Evolutionary conservation across 139 green algal genomes (phyloP), one percentile per base, ranked within the genome.

Genomic region (Mychonastes homosphaera): DNA sequence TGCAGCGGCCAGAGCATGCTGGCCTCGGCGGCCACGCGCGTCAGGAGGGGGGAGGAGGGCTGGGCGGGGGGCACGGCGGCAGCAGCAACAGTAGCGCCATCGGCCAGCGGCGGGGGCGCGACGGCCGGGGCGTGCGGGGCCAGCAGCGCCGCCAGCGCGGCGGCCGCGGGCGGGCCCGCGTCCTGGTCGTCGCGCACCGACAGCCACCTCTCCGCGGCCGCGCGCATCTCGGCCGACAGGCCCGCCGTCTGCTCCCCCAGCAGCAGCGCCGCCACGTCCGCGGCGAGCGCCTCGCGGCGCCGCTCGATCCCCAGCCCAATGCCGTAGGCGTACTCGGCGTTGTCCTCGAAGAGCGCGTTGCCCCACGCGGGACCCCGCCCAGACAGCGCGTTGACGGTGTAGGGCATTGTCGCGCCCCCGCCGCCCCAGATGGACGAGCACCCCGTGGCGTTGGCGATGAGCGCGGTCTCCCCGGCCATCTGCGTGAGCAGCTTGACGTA

Each of bases 261-360:
- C 24, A 76, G 28, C 48, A 67, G 24, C 21, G 49, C 41, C 57
- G 52, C 36, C 29, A 54, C 63, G 1, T 46, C 58, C 28, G 56
- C 50, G 28, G 41, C 65, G 32, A 73, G 39, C 13, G 60, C 43
- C 9, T 51, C 48, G 32, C 76, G 69, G 30, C 76, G 69, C 65
- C 80, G 72, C 45, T 74, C 67, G 19, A 74, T 48, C 36, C 72
- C 76, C 58, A 71, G 71, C 27, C 48, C 43, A 27, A 83, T 83
- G 58, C 76, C 76, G 10, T 79, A 64, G 24, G 72, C 76, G 56
- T 79, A 83, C 63, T 72, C 63, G 19, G 70, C 64, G 43, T 77
- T 77, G 70, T 73, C 64, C 67, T 83, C 76, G 36, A 83, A 83
- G 58, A 83, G 69, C 3, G 58, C 71, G 72, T 83, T 83, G 63